A percentile compares a stretch with the other conserved stretches of the same genome.
Conservation (phyloP, 768 basidiomycete genomes). For the Leccinellum luteum region DNA sequence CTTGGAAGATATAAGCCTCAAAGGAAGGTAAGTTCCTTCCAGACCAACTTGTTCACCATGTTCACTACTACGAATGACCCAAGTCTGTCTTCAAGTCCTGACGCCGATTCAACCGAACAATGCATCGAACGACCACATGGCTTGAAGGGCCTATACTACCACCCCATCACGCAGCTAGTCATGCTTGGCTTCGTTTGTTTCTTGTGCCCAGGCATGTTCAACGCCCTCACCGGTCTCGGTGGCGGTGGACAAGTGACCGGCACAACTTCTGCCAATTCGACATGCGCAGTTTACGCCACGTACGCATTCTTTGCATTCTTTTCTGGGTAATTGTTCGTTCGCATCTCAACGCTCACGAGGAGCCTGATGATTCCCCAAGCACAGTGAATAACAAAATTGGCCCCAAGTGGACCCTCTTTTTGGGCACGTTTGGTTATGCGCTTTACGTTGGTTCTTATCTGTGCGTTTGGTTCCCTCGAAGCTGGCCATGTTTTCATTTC, state of each 20-base stretch:
- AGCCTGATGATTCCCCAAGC: constrained; percentile 31
- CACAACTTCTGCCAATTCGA: constrained; percentile 67
- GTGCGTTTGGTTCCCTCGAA: constrained; percentile 38
- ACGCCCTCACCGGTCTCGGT: constrained; percentile 76
- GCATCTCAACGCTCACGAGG: neutral
- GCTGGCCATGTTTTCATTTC: neutral
- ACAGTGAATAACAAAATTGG: constrained; percentile 82
- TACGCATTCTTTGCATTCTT: constrained; percentile 65
- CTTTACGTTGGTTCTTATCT: constrained; percentile 73
- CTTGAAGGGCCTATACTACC: constrained; percentile 54
- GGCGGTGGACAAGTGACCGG: constrained; percentile 73
- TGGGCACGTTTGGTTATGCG: constrained; percentile 78
- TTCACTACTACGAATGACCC: neutral
- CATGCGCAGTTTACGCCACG: constrained; percentile 64
- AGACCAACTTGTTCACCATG: neutral
- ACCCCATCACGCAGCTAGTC: constrained; percentile 43
- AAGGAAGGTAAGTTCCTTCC: neutral
- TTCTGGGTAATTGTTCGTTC: constrained; percentile 51
- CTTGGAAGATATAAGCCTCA: neutral
- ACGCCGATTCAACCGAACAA: neutral
- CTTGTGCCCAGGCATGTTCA: constrained; percentile 69
- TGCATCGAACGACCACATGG: constrained; percentile 29
- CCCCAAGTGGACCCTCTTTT: constrained; percentile 64
- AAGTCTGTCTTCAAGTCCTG: neutral
- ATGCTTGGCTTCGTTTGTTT: constrained; percentile 68